phyloP scores from a whole-genome alignment of 768 basidiomycete genomes.

The Tephrocybe sp. region DNA sequence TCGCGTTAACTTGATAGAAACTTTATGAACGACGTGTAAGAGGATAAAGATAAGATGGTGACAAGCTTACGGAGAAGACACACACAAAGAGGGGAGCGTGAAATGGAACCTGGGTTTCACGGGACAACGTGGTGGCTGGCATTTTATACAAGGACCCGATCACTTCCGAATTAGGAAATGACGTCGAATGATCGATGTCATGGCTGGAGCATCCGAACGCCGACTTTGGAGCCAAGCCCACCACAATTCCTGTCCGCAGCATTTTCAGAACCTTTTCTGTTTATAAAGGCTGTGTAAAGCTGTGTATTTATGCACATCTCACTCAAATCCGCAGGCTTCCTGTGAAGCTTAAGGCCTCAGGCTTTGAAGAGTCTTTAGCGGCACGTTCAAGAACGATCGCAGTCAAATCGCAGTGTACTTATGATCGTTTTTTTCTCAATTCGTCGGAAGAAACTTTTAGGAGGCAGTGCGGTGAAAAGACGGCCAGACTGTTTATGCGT shows the following conservation, averaged over 20 bases:
- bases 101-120: neutral
- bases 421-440: too few relatives aligned
- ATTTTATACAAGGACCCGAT: slow-evolving; percentile 1
- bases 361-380: neutral
- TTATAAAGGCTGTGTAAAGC: slow-evolving; percentile 3
- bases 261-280: neutral
- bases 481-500: too few relatives aligned
- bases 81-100: neutral
- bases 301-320: neutral
- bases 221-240: neutral
- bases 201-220: slow-evolving; percentile 8
- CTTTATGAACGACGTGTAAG: neutral
- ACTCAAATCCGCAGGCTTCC: slow-evolving; percentile 3
- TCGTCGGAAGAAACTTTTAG: too few relatives aligned
- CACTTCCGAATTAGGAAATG: slow-evolving; percentile 9
- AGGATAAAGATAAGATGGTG: neutral
- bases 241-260: slow-evolving; percentile 7
- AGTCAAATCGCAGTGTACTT: too few relatives aligned
- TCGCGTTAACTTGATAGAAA: slow-evolving; percentile 1
- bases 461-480: too few relatives aligned
- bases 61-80: neutral
- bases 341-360: neutral
- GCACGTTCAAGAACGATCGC: too few relatives aligned
- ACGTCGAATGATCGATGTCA: slow-evolving; percentile 8
- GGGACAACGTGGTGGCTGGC: slow-evolving; percentile 1